Evolutionary conservation across 345 rosid genomes (phyloP), one percentile per base, ranked within the genome.

Genomic region (Populus tremula): DNA sequence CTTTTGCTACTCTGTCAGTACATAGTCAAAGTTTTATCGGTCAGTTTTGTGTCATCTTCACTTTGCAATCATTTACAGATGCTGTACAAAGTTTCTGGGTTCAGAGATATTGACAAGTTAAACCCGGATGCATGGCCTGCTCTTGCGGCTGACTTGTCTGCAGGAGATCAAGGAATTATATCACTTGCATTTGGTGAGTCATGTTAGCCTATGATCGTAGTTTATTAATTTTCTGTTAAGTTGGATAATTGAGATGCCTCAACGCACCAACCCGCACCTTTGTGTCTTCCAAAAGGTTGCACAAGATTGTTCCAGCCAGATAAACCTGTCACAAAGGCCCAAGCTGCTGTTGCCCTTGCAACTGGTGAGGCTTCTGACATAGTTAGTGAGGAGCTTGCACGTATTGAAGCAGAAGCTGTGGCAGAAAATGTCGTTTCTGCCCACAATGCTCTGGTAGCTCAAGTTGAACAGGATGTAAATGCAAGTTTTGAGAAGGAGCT

Each of bases 281-380:
- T 67, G 6, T 59, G 20, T 23, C 27, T 27, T 53, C 72, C 33
- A 18, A 11, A 39, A 95, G 99, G 99, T 80, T 88, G 91, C 84
- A 93, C 96, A 17, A 92, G 94, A 82, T 79, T 93, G 77, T 93
- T 93, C 88, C 98, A 91, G 85, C 99, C 99, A 16, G 80, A 82
- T 78, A 95, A 93, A 85, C 97, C 99, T 25, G 97, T 93, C 74
- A 96, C 98, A 76, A 96, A 96, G 79, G 94, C 97, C 71, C 99
- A 96, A 87, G 90, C 94, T 66, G 98, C 98, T n/a, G 85, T 87
- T 63, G 94, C 99, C 79, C 92, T 96, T 79, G 92, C 96, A 23
- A 87, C 80, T 63, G 94, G 98, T 43, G 98, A 96, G 80, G 93
- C 91, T 82, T 84, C 92, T 63, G 98, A 92, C 6, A 33, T 84